These are phyloP conservation scores for Starmerella roubikii DNA, from an alignment of 805 yeast genomes.

Conservation along the genomic window DNA sequence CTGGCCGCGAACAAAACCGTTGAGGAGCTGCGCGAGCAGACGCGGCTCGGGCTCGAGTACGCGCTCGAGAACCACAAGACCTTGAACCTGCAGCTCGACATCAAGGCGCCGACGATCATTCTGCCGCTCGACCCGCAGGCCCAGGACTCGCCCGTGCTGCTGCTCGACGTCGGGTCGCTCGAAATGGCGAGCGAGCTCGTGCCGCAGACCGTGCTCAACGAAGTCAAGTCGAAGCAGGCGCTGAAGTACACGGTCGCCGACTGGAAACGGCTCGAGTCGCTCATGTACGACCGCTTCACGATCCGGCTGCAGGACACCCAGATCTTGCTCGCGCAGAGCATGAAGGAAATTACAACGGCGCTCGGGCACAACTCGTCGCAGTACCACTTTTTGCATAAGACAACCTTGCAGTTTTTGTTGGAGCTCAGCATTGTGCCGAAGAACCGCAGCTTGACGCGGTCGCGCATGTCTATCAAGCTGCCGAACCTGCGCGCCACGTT, in stretches of 20 bases:
- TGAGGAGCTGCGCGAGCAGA: conserved; percentile 79
- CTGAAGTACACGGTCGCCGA: conserved; percentile 46
- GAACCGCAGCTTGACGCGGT: conserved; percentile 56
- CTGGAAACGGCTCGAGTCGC: conserved; percentile 58
- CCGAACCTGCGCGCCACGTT: conserved; percentile 59
- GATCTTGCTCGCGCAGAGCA: conserved; percentile 70
- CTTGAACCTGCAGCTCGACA: conserved; percentile 65
- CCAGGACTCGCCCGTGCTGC: conserved; percentile 76
- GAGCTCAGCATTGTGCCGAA: conserved; percentile 79
- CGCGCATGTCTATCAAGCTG: conserved; percentile 62
- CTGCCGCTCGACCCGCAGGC: conserved; percentile 63
- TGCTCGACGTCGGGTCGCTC: conserved; percentile 92
- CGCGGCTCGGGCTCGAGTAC: conserved; percentile 82
- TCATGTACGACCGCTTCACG: conserved; percentile 83
- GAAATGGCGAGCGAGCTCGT: conserved; percentile 62
- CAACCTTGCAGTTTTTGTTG: conserved; percentile 57
- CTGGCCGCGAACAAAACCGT: conserved; percentile 91
- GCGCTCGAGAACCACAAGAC: conserved; percentile 93
- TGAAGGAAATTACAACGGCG: conserved; percentile 35
- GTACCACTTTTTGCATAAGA: conserved; percentile 57
- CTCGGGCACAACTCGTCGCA: conserved; percentile 34
- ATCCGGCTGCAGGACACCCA: conserved; percentile 74
- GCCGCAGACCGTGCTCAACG: conserved; percentile 44
- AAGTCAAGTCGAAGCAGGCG: conserved; percentile 48
- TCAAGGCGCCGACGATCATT: conserved; percentile 86